Percentiles rank a stretch among this genome's conserved stretches.
These are phyloP conservation scores for Centella asiatica DNA, from an alignment of 129 eudicot species.

Conservation along the genomic window DNA sequence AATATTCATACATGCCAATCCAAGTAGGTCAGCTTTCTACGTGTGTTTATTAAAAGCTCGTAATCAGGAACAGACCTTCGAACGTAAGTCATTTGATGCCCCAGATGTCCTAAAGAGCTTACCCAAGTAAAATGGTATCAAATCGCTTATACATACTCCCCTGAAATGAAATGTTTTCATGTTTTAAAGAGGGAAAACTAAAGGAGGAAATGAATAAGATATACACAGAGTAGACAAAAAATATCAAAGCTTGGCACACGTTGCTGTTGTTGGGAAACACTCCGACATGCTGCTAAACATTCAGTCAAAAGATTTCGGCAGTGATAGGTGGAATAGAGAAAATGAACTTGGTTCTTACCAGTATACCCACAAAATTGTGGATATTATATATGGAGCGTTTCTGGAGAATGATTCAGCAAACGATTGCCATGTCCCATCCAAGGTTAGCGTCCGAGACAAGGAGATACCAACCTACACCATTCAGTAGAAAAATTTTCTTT, in stretches of 20 bases:
- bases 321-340: background rate
- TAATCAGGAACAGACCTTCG: conserved; percentile 60
- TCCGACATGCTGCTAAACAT: background rate
- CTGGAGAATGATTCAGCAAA: conserved; percentile 65
- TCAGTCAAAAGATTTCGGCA: background rate
- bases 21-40: conserved; percentile 4
- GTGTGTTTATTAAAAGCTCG: conserved; percentile 11
- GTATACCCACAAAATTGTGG: conserved; percentile 91
- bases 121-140: conserved; percentile 92
- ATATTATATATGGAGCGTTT: conserved; percentile 66
- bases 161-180: conserved; percentile 25
- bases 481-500: background rate
- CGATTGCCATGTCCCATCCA: conserved; percentile 88
- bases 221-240: too few species aligned
- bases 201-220: too few species aligned
- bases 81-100: conserved; percentile 71
- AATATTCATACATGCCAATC: conserved; percentile 9
- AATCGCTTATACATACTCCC: conserved; percentile 92
- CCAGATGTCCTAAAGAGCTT: conserved; percentile 73
- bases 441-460: conserved; percentile 49
- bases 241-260: background rate
- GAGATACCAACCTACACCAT: conserved; percentile 75
- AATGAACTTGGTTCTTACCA: conserved; percentile 45
- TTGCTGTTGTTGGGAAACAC: background rate
- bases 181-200: conserved; percentile 14